Percentiles rank a stretch among this genome's conserved stretches.
phyloP scores from a whole-genome alignment of 208 protist species.

The Leishmania lainsoni region DNA sequence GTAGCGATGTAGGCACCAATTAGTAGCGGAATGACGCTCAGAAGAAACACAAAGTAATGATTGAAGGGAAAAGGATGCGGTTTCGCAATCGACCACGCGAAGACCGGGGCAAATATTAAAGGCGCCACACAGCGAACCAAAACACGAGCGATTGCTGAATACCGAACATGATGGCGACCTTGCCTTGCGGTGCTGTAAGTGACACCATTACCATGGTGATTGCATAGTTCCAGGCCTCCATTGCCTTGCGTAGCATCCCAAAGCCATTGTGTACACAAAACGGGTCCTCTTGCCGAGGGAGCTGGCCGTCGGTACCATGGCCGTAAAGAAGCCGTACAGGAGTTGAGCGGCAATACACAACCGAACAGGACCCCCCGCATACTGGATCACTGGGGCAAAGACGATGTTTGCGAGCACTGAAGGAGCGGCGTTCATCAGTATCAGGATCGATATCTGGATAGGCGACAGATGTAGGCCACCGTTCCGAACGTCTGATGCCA shows the following conservation, averaged over 20 bases:
- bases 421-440: slow-evolving; percentile 51
- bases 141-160: slow-evolving; percentile 58
- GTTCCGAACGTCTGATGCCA: slow-evolving; percentile 22
- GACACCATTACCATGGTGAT: slow-evolving; percentile 70
- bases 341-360: slow-evolving; percentile 51
- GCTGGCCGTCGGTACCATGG: slow-evolving; percentile 35
- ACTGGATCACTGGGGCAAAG: slow-evolving; percentile 38
- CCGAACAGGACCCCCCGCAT: slow-evolving; percentile 31
- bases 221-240: slow-evolving; percentile 61
- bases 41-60: slow-evolving; percentile 66
- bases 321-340: slow-evolving; percentile 32
- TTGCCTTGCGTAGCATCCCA: slow-evolving; percentile 54
- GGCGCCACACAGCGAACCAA: slow-evolving; percentile 66
- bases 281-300: slow-evolving; percentile 22
- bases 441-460: slow-evolving; percentile 38
- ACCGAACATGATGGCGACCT: slow-evolving; percentile 75
- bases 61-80: slow-evolving; percentile 69
- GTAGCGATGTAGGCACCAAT: slow-evolving; percentile 30
- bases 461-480: slow-evolving; percentile 49
- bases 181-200: slow-evolving; percentile 52
- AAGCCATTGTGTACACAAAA: slow-evolving; percentile 51
- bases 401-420: slow-evolving; percentile 57
- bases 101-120: slow-evolving; percentile 65
- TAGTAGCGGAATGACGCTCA: slow-evolving; percentile 54
- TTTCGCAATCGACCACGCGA: slow-evolving; percentile 75